Base-by-base conservation (phyloP, 306 rosid species). In the Arachis hypogaea region DNA sequence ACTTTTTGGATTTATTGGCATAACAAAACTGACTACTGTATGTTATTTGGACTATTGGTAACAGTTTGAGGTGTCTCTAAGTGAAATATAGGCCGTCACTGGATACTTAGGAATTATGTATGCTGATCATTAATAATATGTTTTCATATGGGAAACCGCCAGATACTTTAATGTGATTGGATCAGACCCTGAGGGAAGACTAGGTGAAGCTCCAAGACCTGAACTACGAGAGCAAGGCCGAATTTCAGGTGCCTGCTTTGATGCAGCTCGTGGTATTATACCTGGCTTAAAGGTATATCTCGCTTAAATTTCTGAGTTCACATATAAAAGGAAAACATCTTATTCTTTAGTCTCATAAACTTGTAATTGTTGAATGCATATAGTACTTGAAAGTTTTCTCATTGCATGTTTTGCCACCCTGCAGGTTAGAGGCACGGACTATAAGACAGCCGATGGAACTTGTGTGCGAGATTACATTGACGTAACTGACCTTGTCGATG, bases 121-220 rank as follows among this genome's bases (percentile, higher is more conserved):
- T 55, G 49, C n/a, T 49, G 70, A 70, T 59, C 47, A 50, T 58
- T 44, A 41, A 36, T 62, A 58, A 40, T 59, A 3, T 6, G 38
- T 55, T 52, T 59, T 64, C 50, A 3, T 69, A 22, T 54, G 55
- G 57, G 50, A 58, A 68, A 51, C 78, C 51, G 68, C 69, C 77
- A 92, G 98, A 72, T 93, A 93, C 83, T 94, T 94, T 89, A 94
- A 89, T 80, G 99, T 94, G 82, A 94, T 94, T 88, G 99, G 99
- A 66, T 94, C 99, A 11, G 98, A 94, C 68, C 97, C 96, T 11
- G 93, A 85, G 71, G 99, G 99, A 55, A 92, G 96, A 84, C 83
- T 94, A 78, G 99, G 99, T 11, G 98, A 94, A 86, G 99, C 99
- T 73, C 99, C 98, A 38, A 92, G 92, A 77, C 97, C 98, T 65